Conservation (phyloP, 352 stramenopile species). For the Phytopythium oedochilum region DNA sequence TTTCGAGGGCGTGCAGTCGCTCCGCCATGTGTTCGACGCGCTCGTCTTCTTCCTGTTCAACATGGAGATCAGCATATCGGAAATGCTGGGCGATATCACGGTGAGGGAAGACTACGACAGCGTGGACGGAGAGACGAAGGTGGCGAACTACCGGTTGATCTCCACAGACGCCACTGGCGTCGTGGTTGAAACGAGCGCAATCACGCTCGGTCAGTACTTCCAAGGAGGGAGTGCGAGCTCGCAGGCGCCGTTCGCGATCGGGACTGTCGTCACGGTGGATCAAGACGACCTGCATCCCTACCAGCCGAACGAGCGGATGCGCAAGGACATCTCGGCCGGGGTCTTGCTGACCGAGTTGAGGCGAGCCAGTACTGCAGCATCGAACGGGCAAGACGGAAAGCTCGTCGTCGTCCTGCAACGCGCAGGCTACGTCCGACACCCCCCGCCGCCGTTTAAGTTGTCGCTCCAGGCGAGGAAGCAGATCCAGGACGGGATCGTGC, state of each 20-base stretch:
- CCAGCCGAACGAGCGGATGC: slow-evolving; percentile 13
- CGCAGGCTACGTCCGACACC: slow-evolving; percentile 15
- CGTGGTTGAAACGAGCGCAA: not conserved
- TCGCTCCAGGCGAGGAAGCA: slow-evolving; percentile 7
- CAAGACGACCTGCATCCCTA: slow-evolving; percentile 34
- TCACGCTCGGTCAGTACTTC: slow-evolving; percentile 1
- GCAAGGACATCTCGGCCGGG: slow-evolving; percentile 19
- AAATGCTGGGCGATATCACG: slow-evolving; percentile 26
- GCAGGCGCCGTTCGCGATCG: slow-evolving; percentile 10
- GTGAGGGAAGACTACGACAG: slow-evolving; percentile 33
- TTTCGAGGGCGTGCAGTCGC: slow-evolving; percentile 18
- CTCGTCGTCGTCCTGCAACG: slow-evolving; percentile 25
- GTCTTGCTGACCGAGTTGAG: slow-evolving; percentile 12
- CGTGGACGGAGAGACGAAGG: slow-evolving; percentile 11
- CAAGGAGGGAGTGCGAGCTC: not conserved
- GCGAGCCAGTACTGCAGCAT: too few relatives aligned
- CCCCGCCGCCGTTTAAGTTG: slow-evolving; percentile 16
- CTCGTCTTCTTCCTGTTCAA: slow-evolving; percentile 29
- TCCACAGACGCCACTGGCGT: not conserved
- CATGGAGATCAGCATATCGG: slow-evolving; percentile 39
- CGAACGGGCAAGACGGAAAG: slow-evolving; percentile 1
- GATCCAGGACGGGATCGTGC: slow-evolving; percentile 16
- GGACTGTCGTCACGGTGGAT: slow-evolving; percentile 21
- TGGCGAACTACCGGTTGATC: slow-evolving; percentile 22
- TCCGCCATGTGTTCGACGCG: slow-evolving; percentile 27